Evolutionary conservation across 169 alveolate species (phyloP).

Genomic region (Plasmodium fragile): DNA sequence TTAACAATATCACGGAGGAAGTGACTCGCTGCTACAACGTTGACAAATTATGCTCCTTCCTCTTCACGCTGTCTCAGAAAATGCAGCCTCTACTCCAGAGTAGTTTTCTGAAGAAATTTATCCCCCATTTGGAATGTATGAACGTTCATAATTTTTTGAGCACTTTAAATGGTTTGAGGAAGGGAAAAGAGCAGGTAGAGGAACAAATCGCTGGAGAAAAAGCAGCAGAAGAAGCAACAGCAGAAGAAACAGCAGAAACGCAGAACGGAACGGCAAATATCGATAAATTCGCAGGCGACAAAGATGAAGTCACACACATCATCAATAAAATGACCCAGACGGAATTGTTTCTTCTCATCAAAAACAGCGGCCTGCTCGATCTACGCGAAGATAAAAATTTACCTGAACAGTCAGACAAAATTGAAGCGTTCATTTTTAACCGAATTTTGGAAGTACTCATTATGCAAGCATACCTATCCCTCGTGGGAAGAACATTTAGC

Average conservation of each 20-base stretch:
- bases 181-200: background rate
- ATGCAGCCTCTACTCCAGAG: background rate
- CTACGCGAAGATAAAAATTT: background rate
- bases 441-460: slow-evolving; percentile 35
- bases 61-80: slow-evolving; percentile 34
- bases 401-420: slow-evolving; percentile 23
- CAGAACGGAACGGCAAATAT: background rate
- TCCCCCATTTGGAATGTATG: background rate
- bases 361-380: background rate
- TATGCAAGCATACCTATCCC: slow-evolving; percentile 42
- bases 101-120: slow-evolving; percentile 1
- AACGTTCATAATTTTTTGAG: slow-evolving; percentile 15
- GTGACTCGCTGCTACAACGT: slow-evolving; percentile 5
- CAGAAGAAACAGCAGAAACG: background rate
- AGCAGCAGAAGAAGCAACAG: background rate
- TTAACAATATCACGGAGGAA: slow-evolving; percentile 35
- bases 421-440: slow-evolving; percentile 5
- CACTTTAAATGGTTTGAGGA: background rate
- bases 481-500: slow-evolving; percentile 17
- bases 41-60: slow-evolving; percentile 47
- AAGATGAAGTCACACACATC: background rate
- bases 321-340: background rate
- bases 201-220: background rate
- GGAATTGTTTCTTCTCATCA: slow-evolving; percentile 10
- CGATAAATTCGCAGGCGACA: background rate